These are phyloP conservation scores for Ophiostoma ips DNA, from an alignment of 2,329 filamentous ascomycete genomes.

Conservation along the genomic window DNA sequence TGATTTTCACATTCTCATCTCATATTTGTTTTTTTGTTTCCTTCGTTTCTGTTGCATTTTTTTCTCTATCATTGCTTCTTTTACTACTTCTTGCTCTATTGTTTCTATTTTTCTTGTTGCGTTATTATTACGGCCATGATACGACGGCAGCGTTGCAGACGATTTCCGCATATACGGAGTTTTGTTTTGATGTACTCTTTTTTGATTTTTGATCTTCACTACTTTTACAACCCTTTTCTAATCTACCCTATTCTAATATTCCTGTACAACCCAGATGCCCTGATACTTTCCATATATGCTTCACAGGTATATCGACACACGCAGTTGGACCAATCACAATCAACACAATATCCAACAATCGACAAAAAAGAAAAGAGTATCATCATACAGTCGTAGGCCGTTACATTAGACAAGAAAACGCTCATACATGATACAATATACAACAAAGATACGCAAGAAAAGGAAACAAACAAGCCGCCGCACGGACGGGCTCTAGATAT, in stretches of 20 bases:
- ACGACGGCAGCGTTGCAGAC: background rate
- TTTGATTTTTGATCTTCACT: background rate
- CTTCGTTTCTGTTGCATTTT: background rate
- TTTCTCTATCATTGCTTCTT: background rate
- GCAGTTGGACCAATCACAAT: no score
- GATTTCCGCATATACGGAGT: background rate
- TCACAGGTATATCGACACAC: no score
- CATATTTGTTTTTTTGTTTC: background rate
- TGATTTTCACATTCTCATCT: background rate
- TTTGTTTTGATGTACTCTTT: background rate
- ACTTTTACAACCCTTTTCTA: no score
- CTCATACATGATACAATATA: background rate
- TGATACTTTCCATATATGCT: no score
- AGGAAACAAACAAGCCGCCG: slow-evolving; percentile 1
- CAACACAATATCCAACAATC: background rate
- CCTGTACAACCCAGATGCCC: no score
- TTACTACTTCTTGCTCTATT: no score
- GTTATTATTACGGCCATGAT: background rate
- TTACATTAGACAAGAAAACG: background rate
- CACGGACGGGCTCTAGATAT: slow-evolving; percentile 15
- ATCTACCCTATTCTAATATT: no score
- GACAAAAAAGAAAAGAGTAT: background rate
- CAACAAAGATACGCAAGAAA: background rate
- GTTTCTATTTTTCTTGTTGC: no score
- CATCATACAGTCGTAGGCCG: background rate